Base-by-base conservation (phyloP, 2,329 filamentous ascomycete species). In the Domatiomyces catenatus region DNA sequence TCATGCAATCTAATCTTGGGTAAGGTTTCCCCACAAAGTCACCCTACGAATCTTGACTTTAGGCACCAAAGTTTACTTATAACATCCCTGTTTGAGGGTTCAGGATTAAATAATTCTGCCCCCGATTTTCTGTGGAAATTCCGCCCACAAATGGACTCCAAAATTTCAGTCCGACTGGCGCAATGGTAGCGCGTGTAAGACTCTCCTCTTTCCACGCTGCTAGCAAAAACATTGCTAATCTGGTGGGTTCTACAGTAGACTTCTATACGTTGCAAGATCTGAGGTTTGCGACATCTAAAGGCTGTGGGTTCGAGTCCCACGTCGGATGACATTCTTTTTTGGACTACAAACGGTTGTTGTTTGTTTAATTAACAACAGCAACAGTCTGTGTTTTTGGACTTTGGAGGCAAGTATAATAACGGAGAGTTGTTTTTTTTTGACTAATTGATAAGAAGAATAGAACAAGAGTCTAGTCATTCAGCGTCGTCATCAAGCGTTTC, bases 401-500 rank as follows among this genome's bases (percentile, higher is more conserved):
- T n/a, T n/a, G n/a, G n/a, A n/a, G n/a, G n/a, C n/a, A n/a, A n/a
- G n/a, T n/a, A n/a, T n/a, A n/a, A n/a, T n/a, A n/a, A n/a, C n/a
- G n/a, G n/a, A n/a, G n/a, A n/a, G n/a, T n/a, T n/a, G n/a, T 32
- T 32, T 10, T 32, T 32, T 32, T 32, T 32, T 8, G 8, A n/a
- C n/a, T n/a, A 32, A 32, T 12, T 12, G 28, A 32, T 8, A 12
- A 10, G 10, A 39, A 4, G 2, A 15, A 39, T 5, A 39, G 8
- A 15, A 15, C 8, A 5, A 39, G 2, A 39, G 15, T 45, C 5
- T 45, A 12, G 17, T 39, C 43, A 50, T 26, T 88, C 84, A 54
- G 81, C 81, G 59, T 86, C 86, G 59, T 85, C 84, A 59, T 86
- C 86, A 83, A 85, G 90, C 32, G 79, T 77, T 63, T 92, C 85